These are phyloP conservation scores for Oleoguttula mirabilis DNA, from an alignment of 495 filamentous ascomycete species.

Conservation along the genomic window DNA sequence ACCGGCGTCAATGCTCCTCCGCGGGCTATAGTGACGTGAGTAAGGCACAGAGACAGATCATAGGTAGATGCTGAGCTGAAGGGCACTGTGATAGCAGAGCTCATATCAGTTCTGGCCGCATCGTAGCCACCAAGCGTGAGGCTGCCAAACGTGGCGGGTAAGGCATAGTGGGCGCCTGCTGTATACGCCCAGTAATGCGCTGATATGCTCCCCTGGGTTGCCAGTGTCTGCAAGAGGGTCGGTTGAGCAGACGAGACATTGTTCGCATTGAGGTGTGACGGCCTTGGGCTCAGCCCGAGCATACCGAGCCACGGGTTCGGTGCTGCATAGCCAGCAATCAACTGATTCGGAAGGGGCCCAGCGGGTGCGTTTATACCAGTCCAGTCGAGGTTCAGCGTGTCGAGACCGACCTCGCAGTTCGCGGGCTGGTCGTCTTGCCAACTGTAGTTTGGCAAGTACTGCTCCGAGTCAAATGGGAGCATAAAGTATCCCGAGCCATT, in stretches of 20 bases:
- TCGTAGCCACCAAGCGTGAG: slow-evolving; percentile 55
- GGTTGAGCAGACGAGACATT: background rate
- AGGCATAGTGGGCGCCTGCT: slow-evolving; percentile 21
- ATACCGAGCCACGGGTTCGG: background rate
- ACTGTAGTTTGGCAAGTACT: background rate
- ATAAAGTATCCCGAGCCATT: background rate
- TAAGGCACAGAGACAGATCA: background rate
- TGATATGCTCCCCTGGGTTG: background rate
- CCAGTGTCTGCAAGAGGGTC: background rate
- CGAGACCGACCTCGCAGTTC: background rate
- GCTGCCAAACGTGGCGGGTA: slow-evolving; percentile 39
- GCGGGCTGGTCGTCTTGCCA: too few species aligned
- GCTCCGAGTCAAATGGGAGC: background rate
- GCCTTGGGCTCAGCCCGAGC: background rate
- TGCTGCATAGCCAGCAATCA: background rate
- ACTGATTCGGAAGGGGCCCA: background rate
- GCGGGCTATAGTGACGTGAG: background rate
- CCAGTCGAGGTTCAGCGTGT: background rate
- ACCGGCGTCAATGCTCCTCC: slow-evolving; percentile 33
- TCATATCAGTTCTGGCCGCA: slow-evolving; percentile 41
- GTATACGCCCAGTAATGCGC: background rate
- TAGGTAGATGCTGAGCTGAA: background rate
- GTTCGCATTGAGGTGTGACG: background rate
- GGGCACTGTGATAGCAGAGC: slow-evolving; percentile 39
- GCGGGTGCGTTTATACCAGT: background rate